A percentile compares a stretch with the other conserved stretches of the same genome.
Evolutionary conservation across 2,329 filamentous ascomycete genomes (phyloP).

Genomic region (Aspergillus proliferans): DNA sequence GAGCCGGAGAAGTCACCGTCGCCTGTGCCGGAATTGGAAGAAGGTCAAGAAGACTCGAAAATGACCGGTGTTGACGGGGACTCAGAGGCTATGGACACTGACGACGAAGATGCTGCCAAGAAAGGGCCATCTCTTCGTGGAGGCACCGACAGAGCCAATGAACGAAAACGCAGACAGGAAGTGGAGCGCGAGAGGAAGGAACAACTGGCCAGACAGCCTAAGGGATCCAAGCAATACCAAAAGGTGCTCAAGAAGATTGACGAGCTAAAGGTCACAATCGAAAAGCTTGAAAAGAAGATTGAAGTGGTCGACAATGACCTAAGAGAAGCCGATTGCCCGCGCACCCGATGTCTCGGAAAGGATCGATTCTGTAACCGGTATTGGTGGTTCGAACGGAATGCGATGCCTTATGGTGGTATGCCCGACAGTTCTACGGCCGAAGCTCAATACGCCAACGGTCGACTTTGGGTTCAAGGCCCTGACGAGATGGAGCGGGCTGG

Average conservation of each 20-base stretch:
- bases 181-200: constrained; percentile 63
- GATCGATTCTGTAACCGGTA: constrained; percentile 98
- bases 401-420: constrained; percentile 89
- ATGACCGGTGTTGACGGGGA: constrained; percentile 53
- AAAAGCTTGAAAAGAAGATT: constrained; percentile 78
- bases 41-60: constrained; percentile 33
- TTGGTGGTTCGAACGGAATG: constrained; percentile 98
- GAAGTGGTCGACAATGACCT: constrained; percentile 82
- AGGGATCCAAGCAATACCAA: constrained; percentile 81
- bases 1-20: constrained; percentile 40
- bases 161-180: constrained; percentile 71
- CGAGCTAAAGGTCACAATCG: constrained; percentile 74
- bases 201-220: constrained; percentile 60
- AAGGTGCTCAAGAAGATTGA: constrained; percentile 84
- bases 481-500: constrained; percentile 80
- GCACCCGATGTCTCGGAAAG: constrained; percentile 82
- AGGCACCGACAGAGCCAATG: constrained; percentile 62
- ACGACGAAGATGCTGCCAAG: constrained; percentile 58
- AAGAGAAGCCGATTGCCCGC: constrained; percentile 85
- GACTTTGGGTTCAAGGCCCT: constrained; percentile 93
- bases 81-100: constrained; percentile 57
- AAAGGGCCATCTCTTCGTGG: constrained; percentile 54
- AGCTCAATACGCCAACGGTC: constrained; percentile 86
- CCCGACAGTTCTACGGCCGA: constrained; percentile 80
- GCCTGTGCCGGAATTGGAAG: constrained; percentile 39